phyloP scores from a whole-genome alignment of 257 asterid genomes.

The Solanum etuberosum region DNA sequence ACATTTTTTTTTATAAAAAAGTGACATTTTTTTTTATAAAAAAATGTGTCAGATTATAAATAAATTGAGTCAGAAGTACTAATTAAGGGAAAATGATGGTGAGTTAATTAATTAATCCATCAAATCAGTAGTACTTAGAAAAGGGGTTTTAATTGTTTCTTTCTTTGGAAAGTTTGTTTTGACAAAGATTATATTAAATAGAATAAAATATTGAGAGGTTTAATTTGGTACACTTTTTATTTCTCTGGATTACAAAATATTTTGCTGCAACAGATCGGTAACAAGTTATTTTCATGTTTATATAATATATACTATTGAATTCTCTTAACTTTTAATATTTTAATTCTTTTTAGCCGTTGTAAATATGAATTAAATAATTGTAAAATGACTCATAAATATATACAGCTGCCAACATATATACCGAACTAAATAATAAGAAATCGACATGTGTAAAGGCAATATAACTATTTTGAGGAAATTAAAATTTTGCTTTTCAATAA shows the following conservation, averaged over 20 bases:
- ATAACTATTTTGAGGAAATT: slow-evolving; percentile 36
- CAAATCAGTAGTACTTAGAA: neutral
- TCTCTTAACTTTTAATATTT: too few species aligned
- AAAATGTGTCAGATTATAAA: too few species aligned
- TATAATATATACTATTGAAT: too few species aligned
- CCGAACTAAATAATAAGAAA: slow-evolving; percentile 14
- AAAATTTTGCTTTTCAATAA: slow-evolving; percentile 41
- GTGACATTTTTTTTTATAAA: too few species aligned
- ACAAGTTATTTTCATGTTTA: too few species aligned
- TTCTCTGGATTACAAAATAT: neutral
- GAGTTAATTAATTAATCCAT: neutral
- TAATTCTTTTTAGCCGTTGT: too few species aligned
- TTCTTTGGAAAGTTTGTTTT: neutral
- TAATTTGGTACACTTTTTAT: too few species aligned
- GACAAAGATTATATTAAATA: neutral
- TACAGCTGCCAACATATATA: slow-evolving; percentile 5
- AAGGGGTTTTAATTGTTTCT: neutral
- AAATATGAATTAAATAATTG: neutral
- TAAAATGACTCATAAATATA: neutral
- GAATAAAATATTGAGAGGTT: too few species aligned
- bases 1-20: too few species aligned
- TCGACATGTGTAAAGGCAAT: slow-evolving; percentile 21
- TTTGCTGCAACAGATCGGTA: neutral
- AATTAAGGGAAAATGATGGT: neutral
- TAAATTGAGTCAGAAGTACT: neutral